A percentile compares a stretch with the other conserved stretches of the same genome.
These are phyloP conservation scores for Pseudophaeomoniella oleicola DNA, from an alignment of 2,329 filamentous ascomycete species.

Conservation along the genomic window DNA sequence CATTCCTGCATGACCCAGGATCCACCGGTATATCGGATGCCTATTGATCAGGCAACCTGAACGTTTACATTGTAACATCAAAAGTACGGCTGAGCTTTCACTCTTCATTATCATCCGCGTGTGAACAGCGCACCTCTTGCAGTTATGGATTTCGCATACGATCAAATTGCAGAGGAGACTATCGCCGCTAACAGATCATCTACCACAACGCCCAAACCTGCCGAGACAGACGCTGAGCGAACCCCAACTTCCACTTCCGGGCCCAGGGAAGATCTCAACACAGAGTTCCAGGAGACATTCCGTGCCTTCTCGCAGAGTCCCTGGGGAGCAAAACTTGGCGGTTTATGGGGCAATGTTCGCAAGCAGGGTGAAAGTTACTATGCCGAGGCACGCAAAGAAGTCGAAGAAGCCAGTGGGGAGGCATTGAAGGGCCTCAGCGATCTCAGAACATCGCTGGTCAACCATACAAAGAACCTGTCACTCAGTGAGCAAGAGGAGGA, in stretches of 20 bases:
- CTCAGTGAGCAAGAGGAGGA: constrained; percentile 26
- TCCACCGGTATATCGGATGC: too few species aligned
- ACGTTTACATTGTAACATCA: too few species aligned
- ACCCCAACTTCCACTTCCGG: constrained; percentile 12
- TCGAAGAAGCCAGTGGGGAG: constrained; percentile 63
- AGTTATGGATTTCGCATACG: constrained; percentile 91
- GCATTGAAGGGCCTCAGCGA: constrained; percentile 67
- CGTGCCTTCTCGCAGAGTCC: constrained; percentile 81
- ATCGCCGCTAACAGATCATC: constrained; percentile 35
- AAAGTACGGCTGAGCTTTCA: too few species aligned
- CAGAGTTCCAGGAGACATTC: constrained; percentile 89
- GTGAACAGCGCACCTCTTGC: too few species aligned
- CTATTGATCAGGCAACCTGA: too few species aligned
- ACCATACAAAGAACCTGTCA: constrained; percentile 59
- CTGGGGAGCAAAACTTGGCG: constrained; percentile 80
- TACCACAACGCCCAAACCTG: constrained; percentile 20
- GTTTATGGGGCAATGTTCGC: constrained; percentile 79
- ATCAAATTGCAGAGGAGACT: constrained; percentile 81
- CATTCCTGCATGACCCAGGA: too few species aligned
- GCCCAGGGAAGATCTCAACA: constrained; percentile 49
- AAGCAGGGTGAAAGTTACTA: constrained; percentile 89
- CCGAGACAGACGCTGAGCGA: constrained; percentile 24
- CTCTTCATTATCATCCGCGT: too few species aligned
- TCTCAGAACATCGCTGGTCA: constrained; percentile 52
- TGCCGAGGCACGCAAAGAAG: constrained; percentile 69